Conservation (phyloP, 2,329 filamentous ascomycete genomes). For the Hypoxylon sp. region DNA sequence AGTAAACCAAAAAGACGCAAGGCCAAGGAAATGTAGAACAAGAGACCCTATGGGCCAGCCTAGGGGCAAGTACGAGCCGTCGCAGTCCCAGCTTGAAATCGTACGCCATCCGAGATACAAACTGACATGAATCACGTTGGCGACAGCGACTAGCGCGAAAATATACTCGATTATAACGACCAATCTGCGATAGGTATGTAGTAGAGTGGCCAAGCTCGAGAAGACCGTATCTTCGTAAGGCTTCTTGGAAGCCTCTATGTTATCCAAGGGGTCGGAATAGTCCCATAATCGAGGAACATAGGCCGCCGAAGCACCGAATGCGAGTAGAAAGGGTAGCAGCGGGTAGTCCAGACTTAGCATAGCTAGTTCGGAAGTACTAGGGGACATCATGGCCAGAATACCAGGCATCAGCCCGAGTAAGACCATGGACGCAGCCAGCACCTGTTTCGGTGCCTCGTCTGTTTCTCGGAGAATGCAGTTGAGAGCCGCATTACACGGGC, state of each 20-base stretch:
- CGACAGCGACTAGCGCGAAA: background rate
- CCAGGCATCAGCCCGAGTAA: constrained; percentile 1
- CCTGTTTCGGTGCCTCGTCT: constrained; percentile 1
- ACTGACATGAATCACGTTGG: background rate
- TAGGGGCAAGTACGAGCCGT: too few relatives aligned
- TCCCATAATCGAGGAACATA: background rate
- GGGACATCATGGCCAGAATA: constrained; percentile 1
- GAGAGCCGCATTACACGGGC: background rate
- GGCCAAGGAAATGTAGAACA: too few relatives aligned
- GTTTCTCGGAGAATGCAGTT: constrained; percentile 5
- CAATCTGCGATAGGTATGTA: background rate
- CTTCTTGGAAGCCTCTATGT: background rate
- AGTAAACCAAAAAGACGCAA: too few relatives aligned
- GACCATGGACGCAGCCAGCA: constrained; percentile 4
- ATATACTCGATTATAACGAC: background rate
- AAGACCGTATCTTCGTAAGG: background rate
- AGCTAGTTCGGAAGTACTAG: background rate
- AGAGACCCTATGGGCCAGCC: too few relatives aligned
- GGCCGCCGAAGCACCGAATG: constrained; percentile 1
- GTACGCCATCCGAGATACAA: background rate
- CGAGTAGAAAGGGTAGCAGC: background rate
- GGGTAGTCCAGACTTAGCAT: background rate
- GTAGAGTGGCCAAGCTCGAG: background rate
- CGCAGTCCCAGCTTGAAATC: too few relatives aligned
- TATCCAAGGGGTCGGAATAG: background rate